Base-by-base conservation (phyloP, 495 filamentous ascomycete species). In the Talaromyces nanjingensis region DNA sequence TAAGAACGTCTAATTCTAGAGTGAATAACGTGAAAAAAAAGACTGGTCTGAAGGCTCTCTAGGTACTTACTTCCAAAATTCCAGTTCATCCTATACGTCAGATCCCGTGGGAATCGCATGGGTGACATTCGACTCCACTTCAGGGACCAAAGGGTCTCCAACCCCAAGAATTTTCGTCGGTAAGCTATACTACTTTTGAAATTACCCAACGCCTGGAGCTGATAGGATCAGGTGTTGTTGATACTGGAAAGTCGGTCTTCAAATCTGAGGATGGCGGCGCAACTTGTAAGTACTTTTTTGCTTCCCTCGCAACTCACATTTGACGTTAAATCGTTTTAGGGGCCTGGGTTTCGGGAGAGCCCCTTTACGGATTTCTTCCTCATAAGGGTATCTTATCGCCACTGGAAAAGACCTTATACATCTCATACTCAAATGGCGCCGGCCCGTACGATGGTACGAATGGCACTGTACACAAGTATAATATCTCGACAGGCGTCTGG, bases 101-200 rank as follows among this genome's bases (percentile, higher is more conserved):
- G 80, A 84, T 65, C 79, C 73, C 55, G 74, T 79, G 53, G 84
- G 84, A n/a, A 71, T 85, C 14, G 67, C 79, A 5, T 83, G 77
- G 67, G 74, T 87, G 24, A 84, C 83, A 9, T 86, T 86, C 49
- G 83, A 86, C 62, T 74, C 76, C 22, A 87, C 82, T 0, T 83
- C 81, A 5, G 68, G 66, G 16, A 68, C 70, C 12, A 74, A 64
- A 16, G 72, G 72, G 20, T 78, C 77, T 18, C 78, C 81, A 11
- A 86, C 83, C 2, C 81, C 83, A 8, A 76, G 82, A 56, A 86
- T 87, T 62, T 87, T 84, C 68, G 83, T 86, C 39, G 59, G 59
- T 60, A 31, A 8, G 59, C 18, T 27, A 33, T 24, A 24, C 12
- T 2, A 34, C 12, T 20, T 14, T 29, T n/a, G 1, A 27, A 56